These are phyloP conservation scores for Hysterium pulicare DNA, from an alignment of 2,329 filamentous ascomycete species.

Conservation along the genomic window DNA sequence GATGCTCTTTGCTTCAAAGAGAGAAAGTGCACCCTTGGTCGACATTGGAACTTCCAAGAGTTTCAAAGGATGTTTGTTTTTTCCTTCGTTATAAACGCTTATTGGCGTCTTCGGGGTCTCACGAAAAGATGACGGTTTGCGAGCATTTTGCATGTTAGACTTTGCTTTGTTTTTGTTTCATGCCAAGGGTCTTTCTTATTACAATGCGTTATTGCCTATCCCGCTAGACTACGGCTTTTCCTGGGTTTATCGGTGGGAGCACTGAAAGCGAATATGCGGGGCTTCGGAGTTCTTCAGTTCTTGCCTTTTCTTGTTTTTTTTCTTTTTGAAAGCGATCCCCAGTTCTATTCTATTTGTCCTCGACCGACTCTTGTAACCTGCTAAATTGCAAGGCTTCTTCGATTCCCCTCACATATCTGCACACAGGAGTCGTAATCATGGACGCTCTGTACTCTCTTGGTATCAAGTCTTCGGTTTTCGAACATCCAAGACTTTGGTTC, in stretches of 20 bases:
- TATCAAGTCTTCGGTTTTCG: neutral
- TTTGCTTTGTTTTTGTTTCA: conserved; percentile 21
- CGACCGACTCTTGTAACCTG: conserved; percentile 10
- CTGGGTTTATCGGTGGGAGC: conserved; percentile 23
- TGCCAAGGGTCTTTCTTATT: conserved; percentile 22
- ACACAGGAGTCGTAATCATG: neutral
- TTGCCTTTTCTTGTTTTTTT: conserved; percentile 14
- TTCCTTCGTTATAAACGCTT: conserved; percentile 30
- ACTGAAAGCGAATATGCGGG: conserved; percentile 34
- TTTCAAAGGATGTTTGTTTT: conserved; percentile 12
- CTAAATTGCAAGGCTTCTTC: conserved; percentile 10
- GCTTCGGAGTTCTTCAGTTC: conserved; percentile 23
- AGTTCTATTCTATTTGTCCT: conserved; percentile 14
- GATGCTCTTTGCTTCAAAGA: too few species aligned
- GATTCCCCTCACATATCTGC: conserved; percentile 2
- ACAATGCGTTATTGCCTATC: conserved; percentile 19
- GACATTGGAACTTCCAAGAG: neutral
- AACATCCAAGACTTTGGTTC: neutral
- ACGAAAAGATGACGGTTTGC: conserved; percentile 35
- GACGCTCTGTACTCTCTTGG: neutral
- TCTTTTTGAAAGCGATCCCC: conserved; percentile 20
- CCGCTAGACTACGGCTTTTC: conserved; percentile 29
- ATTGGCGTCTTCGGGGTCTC: conserved; percentile 33
- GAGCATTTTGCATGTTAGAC: conserved; percentile 40
- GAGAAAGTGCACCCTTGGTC: too few species aligned